Evolutionary conservation across 2,329 filamentous ascomycete genomes (phyloP).

Genomic region (Xylariaceae sp.): DNA sequence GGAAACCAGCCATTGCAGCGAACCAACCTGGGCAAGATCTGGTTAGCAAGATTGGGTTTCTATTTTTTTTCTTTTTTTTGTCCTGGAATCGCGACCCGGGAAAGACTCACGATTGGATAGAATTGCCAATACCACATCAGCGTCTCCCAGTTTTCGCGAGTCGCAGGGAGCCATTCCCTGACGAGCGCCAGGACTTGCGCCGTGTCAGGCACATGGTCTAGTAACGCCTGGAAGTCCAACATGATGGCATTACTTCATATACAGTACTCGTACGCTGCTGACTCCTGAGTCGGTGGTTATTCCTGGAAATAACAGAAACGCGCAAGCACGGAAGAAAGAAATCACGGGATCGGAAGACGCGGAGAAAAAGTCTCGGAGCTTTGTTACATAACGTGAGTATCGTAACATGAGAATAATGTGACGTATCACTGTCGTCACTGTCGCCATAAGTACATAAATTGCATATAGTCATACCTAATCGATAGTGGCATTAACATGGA

Average conservation of each 20-base stretch:
- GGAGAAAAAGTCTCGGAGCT: background rate
- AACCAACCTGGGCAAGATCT: constrained; percentile 52
- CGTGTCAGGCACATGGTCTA: background rate
- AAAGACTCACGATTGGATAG: constrained; percentile 46
- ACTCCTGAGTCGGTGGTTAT: background rate
- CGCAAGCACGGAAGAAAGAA: background rate
- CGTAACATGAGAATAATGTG: background rate
- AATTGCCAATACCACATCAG: constrained; percentile 50
- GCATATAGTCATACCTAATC: too few relatives aligned
- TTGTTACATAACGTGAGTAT: background rate
- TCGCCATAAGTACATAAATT: too few relatives aligned
- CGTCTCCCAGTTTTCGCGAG: constrained; percentile 51
- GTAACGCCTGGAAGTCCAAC: background rate
- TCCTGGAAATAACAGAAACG: background rate
- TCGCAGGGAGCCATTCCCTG: constrained; percentile 53
- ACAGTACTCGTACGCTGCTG: background rate
- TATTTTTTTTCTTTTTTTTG: background rate
- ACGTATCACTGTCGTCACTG: background rate
- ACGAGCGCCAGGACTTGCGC: constrained; percentile 41
- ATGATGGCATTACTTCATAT: background rate
- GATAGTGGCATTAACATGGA: too few relatives aligned
- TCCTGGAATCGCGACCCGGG: background rate
- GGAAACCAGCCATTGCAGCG: constrained; percentile 67
- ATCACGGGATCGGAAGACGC: background rate
- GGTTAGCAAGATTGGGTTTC: constrained; percentile 2